A percentile compares a stretch with the other conserved stretches of the same genome.
phyloP scores from a whole-genome alignment of 163 green algal species.

The Scenedesmus sp. region DNA sequence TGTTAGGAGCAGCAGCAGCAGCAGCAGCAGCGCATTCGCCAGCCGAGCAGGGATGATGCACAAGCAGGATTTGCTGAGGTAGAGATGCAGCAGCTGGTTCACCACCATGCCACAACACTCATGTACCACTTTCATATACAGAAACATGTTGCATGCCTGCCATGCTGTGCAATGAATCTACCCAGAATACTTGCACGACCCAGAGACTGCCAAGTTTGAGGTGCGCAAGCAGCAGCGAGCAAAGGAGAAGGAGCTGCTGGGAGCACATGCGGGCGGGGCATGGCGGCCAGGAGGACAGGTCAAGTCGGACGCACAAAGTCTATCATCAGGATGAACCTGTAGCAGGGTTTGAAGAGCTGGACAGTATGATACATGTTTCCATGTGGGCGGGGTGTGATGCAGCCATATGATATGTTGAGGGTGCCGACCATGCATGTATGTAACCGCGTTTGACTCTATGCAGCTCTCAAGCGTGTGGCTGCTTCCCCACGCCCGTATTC shows the following conservation, averaged over 20 bases:
- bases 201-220: conserved; percentile 39
- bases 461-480: no score
- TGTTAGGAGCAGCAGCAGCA: neutral
- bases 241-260: conserved; percentile 45
- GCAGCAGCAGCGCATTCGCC: neutral
- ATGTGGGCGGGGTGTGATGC: neutral
- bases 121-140: neutral
- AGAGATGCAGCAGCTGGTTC: no score
- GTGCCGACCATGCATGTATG: no score
- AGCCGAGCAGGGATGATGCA: no score
- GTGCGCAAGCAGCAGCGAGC: conserved; percentile 10
- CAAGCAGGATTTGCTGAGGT: no score
- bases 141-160: neutral
- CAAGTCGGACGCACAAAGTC: conserved; percentile 52
- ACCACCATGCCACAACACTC: neutral
- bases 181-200: conserved; percentile 51
- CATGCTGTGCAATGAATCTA: neutral
- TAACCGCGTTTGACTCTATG: no score
- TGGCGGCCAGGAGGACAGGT: conserved; percentile 40
- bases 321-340: conserved; percentile 58
- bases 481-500: neutral
- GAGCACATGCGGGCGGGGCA: conserved; percentile 29
- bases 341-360: neutral
- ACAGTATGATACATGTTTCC: neutral
- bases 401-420: no score